Evolutionary conservation across 1,284 basidiomycete genomes (phyloP).

Genomic region (Papiliotrema fonsecae): DNA sequence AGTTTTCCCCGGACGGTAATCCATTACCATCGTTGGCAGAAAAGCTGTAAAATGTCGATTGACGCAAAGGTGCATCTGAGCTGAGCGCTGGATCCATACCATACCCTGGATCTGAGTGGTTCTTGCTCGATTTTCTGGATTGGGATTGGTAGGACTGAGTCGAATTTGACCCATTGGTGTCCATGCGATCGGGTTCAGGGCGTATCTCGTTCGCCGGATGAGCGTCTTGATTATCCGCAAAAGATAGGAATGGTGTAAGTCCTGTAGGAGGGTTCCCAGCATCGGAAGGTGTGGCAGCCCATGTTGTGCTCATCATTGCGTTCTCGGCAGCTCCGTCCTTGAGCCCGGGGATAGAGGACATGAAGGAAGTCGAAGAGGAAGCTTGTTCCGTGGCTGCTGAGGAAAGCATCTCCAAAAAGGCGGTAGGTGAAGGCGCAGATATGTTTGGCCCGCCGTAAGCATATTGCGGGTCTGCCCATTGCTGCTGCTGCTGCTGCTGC

Average conservation of each 20-base stretch:
- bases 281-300: slow-evolving; percentile 4
- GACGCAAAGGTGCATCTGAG: too few relatives aligned
- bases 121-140: slow-evolving; percentile 8
- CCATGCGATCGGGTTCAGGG: not conserved
- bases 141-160: not conserved
- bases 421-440: slow-evolving; percentile 34
- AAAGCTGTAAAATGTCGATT: too few relatives aligned
- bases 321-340: slow-evolving; percentile 12
- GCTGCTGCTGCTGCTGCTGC: too few relatives aligned
- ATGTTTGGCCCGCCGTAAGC: too few relatives aligned
- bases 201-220: not conserved
- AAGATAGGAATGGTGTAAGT: slow-evolving; percentile 18
- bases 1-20: not conserved
- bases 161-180: not conserved
- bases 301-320: slow-evolving; percentile 18
- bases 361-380: not conserved
- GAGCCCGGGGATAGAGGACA: slow-evolving; percentile 6
- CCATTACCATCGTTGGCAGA: too few relatives aligned
- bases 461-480: too few relatives aligned
- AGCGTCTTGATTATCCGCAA: not conserved
- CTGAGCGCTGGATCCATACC: too few relatives aligned
- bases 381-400: slow-evolving; percentile 28
- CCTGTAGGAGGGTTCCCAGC: slow-evolving; percentile 10
- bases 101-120: not conserved
- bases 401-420: slow-evolving; percentile 42